These are phyloP conservation scores for Phenoliferia sp. DNA, from an alignment of 1,284 basidiomycete genomes.

Conservation along the genomic window DNA sequence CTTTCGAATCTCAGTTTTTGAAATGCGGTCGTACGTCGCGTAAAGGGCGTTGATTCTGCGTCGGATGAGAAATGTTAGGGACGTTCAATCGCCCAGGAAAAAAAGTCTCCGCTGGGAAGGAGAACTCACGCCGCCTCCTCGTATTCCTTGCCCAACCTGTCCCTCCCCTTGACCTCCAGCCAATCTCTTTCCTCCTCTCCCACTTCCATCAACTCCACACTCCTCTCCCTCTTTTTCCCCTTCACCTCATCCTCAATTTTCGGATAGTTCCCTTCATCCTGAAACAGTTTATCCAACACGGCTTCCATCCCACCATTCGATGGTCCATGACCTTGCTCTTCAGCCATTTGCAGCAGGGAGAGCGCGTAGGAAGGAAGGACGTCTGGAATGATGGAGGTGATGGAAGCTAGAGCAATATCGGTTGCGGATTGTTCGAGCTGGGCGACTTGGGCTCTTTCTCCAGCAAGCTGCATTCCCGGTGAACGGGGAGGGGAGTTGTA, in stretches of 20 bases:
- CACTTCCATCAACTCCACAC: not conserved
- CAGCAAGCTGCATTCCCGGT: not conserved
- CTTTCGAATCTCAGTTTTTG: constrained; percentile 11
- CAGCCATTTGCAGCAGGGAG: constrained; percentile 1
- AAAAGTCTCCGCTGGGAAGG: not conserved
- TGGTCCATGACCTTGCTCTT: not conserved
- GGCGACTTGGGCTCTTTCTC: not conserved
- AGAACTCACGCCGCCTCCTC: constrained; percentile 16
- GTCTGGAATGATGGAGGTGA: constrained; percentile 28
- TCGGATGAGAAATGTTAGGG: too few relatives aligned
- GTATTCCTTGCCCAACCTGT: not conserved
- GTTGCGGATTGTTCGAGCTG: not conserved
- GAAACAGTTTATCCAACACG: constrained; percentile 20
- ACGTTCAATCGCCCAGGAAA: not conserved
- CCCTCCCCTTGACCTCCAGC: constrained; percentile 4
- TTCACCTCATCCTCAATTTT: not conserved
- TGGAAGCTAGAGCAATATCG: not conserved
- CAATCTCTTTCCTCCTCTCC: not conserved
- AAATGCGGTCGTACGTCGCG: constrained; percentile 14
- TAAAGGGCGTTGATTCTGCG: constrained; percentile 20
- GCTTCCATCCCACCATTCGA: constrained; percentile 13
- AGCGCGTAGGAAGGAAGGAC: constrained; percentile 13
- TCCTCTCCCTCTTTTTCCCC: constrained; percentile 11
- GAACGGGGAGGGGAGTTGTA: not conserved
- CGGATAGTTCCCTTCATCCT: constrained; percentile 2